phyloP scores from a whole-genome alignment of 805 yeast genomes.

The Starmerella apis region DNA sequence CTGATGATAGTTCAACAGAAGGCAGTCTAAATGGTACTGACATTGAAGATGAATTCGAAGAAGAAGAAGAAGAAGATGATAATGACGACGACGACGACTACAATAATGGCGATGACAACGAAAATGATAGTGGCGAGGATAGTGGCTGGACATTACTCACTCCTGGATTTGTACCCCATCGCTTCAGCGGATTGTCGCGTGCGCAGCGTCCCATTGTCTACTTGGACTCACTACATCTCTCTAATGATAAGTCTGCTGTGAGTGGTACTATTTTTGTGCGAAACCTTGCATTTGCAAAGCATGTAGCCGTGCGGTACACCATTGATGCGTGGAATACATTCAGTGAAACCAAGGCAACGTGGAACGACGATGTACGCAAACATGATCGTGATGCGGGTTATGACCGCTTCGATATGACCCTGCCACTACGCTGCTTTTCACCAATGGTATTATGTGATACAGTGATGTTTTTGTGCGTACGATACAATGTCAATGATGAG shows the following conservation, averaged over 20 bases:
- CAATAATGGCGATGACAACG: neutral
- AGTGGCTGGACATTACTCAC: conserved; percentile 19
- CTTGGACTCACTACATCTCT: conserved; percentile 53
- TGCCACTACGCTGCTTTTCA: conserved; percentile 31
- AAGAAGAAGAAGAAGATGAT: too few relatives aligned
- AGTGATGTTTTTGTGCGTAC: conserved; percentile 45
- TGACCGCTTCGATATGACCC: conserved; percentile 62
- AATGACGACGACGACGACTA: conserved; percentile 25
- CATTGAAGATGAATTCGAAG: too few relatives aligned
- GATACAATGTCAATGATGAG: conserved; percentile 39
- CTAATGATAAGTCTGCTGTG: conserved; percentile 47
- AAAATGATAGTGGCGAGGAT: neutral
- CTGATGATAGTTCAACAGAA: conserved; percentile 29
- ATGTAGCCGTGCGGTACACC: conserved; percentile 61
- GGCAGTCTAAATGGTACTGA: too few relatives aligned
- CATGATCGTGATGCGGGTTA: conserved; percentile 28
- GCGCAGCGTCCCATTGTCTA: conserved; percentile 39
- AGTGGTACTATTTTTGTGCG: conserved; percentile 70
- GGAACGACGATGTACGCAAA: conserved; percentile 41
- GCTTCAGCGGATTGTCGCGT: conserved; percentile 17
- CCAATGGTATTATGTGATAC: conserved; percentile 27
- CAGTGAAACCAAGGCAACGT: conserved; percentile 55
- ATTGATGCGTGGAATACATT: conserved; percentile 70
- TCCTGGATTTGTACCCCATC: conserved; percentile 21
- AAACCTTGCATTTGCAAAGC: conserved; percentile 59